Evolutionary conservation across 768 basidiomycete genomes (phyloP).

Genomic region (Mycena leptocephala): DNA sequence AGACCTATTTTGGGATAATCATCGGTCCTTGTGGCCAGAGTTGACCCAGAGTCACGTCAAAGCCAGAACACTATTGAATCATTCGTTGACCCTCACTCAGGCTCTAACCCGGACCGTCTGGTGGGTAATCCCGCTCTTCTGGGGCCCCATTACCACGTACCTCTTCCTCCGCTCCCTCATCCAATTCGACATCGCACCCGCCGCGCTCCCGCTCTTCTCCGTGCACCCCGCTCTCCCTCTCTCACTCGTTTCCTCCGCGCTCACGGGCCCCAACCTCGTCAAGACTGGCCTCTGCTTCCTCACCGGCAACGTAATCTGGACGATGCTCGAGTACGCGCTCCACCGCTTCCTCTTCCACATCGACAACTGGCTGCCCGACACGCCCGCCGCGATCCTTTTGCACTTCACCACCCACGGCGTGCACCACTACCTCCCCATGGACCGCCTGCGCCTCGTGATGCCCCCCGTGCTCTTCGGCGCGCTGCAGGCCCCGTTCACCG

Average conservation of each 20-base stretch:
- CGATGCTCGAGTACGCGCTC: conserved; percentile 91
- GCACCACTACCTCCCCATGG: conserved; percentile 99
- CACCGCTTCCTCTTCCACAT: conserved; percentile 99
- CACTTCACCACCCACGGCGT: conserved; percentile 97
- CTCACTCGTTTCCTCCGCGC: conserved; percentile 61
- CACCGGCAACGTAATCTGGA: conserved; percentile 93
- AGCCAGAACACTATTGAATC: too few relatives aligned
- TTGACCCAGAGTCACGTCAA: too few relatives aligned
- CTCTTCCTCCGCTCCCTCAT: conserved; percentile 87
- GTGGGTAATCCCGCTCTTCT: conserved; percentile 94
- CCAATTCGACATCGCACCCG: conserved; percentile 73
- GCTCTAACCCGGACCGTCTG: conserved; percentile 89
- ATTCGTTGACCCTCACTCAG: conserved; percentile 51
- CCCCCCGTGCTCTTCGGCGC: conserved; percentile 87
- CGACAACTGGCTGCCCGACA: conserved; percentile 90
- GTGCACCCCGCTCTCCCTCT: conserved; percentile 71
- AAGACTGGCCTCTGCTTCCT: conserved; percentile 83
- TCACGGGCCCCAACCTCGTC: conserved; percentile 61
- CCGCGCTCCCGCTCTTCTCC: conserved; percentile 77
- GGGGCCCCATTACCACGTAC: conserved; percentile 90
- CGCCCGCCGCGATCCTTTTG: conserved; percentile 81
- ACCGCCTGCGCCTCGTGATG: conserved; percentile 95
- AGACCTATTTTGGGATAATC: too few relatives aligned
- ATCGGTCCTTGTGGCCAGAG: too few relatives aligned
- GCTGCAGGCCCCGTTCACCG: conserved; percentile 90